Base-by-base conservation (phyloP, 2,329 filamentous ascomycete genomes). In the Thermochaetoides dissita region DNA sequence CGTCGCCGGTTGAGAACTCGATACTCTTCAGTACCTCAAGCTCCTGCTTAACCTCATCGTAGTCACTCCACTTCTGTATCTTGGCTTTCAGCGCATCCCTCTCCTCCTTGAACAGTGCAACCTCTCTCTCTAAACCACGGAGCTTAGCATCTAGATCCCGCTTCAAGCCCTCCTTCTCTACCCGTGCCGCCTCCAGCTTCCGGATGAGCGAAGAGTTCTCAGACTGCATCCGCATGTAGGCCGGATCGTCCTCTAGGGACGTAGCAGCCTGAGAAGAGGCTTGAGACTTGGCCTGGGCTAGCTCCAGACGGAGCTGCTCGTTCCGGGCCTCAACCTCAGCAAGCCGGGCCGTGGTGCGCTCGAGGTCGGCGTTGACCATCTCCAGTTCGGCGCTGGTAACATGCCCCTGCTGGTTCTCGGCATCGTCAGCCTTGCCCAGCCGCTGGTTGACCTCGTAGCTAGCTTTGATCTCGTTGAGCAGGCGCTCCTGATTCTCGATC, bases 21-120 rank as follows among this genome's bases (percentile, higher is more conserved):
- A 98, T 95, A 51, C 89, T 94, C 74, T 94, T 94, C 46, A 98
- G 74, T 47, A 96, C 88, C 55, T 96, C 89, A 3, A 98, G 71
- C 61, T 98, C 93, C 50, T 93, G 84, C 63, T 91, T 95, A 38
- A 98, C 77, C 45, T 96, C 89, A 31, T 96, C 88, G 58, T 98
- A 98, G 59, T 98, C 91, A 51, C 77, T 77, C 78, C 85, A 93
- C 58, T 84, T 93, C 49, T 86, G 79, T 3, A 96, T 74, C 63
- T 91, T 94, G 33, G 71, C 67, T 56, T 81, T 84, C 43, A 96
- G 67, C 28, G 72, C 68, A 46, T 95, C 87, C 49, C 84, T 80
- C 58, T 96, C 91, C 30, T 83, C 76, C 54, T 80, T 81, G 11
- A 94, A 64, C 44, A 82, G 74, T 7, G 72, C 70, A 43, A 81